phyloP scores from a whole-genome alignment of 352 stramenopile genomes.

The Phytophthora capsici region DNA sequence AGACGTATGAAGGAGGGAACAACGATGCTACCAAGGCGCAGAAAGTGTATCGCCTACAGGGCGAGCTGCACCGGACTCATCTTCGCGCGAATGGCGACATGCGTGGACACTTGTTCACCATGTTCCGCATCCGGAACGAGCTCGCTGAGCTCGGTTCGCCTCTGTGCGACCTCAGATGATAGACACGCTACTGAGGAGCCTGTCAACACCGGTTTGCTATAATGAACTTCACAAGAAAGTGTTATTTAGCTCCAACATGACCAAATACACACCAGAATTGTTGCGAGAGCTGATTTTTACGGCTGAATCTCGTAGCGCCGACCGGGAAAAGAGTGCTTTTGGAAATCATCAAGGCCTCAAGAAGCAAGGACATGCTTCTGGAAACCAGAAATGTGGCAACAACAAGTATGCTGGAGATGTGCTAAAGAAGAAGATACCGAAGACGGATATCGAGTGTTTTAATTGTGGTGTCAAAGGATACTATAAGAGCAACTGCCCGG shows the following conservation, averaged over 20 bases:
- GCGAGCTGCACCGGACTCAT: constrained; percentile 1
- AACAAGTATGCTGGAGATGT: no score
- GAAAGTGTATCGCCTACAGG: constrained; percentile 8
- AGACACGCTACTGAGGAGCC: neutral
- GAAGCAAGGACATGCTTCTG: neutral
- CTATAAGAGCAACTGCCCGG: neutral
- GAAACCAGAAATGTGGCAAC: neutral
- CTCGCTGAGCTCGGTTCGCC: neutral
- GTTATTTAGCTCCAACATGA: constrained; percentile 10
- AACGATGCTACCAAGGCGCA: constrained; percentile 13
- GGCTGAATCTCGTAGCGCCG: neutral
- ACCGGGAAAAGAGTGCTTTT: neutral
- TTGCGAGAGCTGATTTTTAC: neutral
- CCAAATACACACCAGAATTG: constrained; percentile 5
- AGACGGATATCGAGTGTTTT: neutral
- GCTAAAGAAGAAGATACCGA: neutral
- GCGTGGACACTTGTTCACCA: neutral
- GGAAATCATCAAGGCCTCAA: neutral
- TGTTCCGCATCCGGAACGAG: constrained; percentile 8
- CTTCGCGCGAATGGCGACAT: constrained; percentile 1
- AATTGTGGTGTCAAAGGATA: neutral
- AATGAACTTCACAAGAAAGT: constrained; percentile 2
- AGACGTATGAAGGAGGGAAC: constrained; percentile 4
- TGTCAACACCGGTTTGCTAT: neutral
- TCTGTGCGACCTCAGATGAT: constrained; percentile 1